Evolutionary conservation across 805 yeast genomes (phyloP), one percentile per base, ranked within the genome.

Genomic region (Candida cerambycidarum): DNA sequence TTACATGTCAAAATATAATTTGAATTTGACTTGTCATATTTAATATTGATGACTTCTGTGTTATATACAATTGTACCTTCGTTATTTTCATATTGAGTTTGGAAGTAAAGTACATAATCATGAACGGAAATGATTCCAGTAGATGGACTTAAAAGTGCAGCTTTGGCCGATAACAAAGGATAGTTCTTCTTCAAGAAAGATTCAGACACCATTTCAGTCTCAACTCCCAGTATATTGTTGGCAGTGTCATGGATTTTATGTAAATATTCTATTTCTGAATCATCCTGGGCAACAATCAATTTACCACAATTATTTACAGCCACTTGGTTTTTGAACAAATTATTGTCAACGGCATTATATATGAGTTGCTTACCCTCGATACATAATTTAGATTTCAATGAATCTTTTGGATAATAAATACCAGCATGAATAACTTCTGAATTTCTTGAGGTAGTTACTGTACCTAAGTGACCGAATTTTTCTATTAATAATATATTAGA

Each of bases 381-480:
- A 54, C 97, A 90, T 21, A 89, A 62, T 50, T 69, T 62, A 0
- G 87, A 79, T 56, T 87, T 84, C 41, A 90, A 67, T 2, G 85
- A 74, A 44, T 78, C 76, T 8, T 68, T 63, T 0, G 96, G 95
- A 55, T 86, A 85, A 58, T 90, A 90, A 5, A 89, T 55, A 0
- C 96, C 97, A 0, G 96, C 96, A 63, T 89, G 97, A 17, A 89
- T 83, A 18, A 90, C 97, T 56, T 90, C 97, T 1, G 95, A 85
- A 67, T 89, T 89, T 40, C 97, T 69, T n/a, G 92, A 76, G 5
- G 95, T 83, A 0, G 96, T 88, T 54, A 89, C 97, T 51, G 77
- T 75, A 1, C 96, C 97, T 38, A 80, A 58, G 27, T 69, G 69
- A 1, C 63, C 59, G 58, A 89, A 79, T 54, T 84, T 80, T 53